These are phyloP conservation scores for Ceratocystis eucalypticola DNA, from an alignment of 2,329 filamentous ascomycete genomes.

Conservation along the genomic window DNA sequence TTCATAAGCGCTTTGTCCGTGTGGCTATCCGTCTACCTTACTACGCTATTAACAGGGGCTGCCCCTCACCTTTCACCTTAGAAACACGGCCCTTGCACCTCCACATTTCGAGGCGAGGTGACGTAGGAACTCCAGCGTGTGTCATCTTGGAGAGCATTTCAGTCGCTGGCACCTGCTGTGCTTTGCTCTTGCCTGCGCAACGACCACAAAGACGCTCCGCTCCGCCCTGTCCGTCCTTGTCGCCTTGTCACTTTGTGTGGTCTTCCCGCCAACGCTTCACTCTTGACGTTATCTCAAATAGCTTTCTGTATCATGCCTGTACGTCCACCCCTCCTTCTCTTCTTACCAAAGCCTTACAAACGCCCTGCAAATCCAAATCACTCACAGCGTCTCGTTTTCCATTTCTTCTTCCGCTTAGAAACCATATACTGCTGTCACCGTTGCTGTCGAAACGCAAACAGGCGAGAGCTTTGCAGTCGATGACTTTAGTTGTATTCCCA, in stretches of 20 bases:
- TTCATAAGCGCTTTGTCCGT: neutral
- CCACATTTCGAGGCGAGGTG: neutral
- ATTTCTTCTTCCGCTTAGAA: conserved; percentile 33
- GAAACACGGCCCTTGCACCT: neutral
- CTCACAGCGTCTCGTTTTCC: neutral
- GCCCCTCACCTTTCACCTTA: neutral
- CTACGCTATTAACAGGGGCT: neutral
- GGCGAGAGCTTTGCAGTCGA: conserved; percentile 83
- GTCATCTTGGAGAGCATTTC: neutral
- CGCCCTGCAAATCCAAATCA: neutral
- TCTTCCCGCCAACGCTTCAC: too few species aligned
- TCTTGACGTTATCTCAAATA: too few species aligned
- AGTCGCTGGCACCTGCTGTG: neutral
- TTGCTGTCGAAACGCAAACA: conserved; percentile 80
- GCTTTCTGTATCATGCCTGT: neutral
- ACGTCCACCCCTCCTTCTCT: neutral
- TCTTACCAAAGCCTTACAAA: neutral
- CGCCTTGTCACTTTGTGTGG: too few species aligned
- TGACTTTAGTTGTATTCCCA: conserved; percentile 79
- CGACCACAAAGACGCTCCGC: neutral
- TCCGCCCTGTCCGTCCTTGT: neutral
- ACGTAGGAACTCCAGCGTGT: neutral
- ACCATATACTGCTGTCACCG: conserved; percentile 86
- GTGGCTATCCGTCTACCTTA: neutral
- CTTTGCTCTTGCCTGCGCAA: neutral